Conservation (phyloP, 2,329 filamentous ascomycete genomes). For the Botrytis porri region DNA sequence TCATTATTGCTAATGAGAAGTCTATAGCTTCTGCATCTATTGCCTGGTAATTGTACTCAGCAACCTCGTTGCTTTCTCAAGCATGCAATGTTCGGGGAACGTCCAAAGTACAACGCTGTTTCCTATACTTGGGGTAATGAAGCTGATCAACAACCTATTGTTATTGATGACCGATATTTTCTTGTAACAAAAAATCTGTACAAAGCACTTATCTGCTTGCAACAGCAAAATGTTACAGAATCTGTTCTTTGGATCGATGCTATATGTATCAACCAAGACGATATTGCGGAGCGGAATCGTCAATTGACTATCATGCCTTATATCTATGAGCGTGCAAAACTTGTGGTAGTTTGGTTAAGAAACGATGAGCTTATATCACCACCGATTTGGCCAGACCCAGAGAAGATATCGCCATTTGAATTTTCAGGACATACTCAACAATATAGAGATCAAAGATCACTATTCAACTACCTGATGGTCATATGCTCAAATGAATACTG, state of each 20-base stretch:
- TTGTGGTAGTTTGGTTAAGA: slow-evolving; percentile 22
- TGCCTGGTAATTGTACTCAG: background rate
- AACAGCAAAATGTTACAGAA: background rate
- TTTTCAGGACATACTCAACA: background rate
- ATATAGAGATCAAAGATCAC: background rate
- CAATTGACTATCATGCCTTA: slow-evolving; percentile 23
- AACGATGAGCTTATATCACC: background rate
- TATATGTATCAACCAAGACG: slow-evolving; percentile 24
- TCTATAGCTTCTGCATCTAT: background rate
- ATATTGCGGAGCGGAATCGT: slow-evolving; percentile 20
- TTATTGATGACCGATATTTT: slow-evolving; percentile 24
- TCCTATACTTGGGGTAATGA: slow-evolving; percentile 34
- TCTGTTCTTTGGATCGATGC: slow-evolving; percentile 23
- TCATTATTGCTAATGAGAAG: background rate
- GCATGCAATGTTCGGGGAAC: slow-evolving; percentile 22
- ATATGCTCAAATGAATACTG: slow-evolving; percentile 28
- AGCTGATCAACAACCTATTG: slow-evolving; percentile 22
- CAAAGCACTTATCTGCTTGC: slow-evolving; percentile 14
- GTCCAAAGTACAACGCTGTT: slow-evolving; percentile 31
- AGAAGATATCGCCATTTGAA: background rate
- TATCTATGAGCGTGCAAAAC: slow-evolving; percentile 19
- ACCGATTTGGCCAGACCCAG: background rate
- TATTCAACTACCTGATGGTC: background rate
- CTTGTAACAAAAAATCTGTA: slow-evolving; percentile 12
- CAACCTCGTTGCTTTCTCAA: slow-evolving; percentile 6